These are phyloP conservation scores for Hypoxylon sp. DNA, from an alignment of 2,329 filamentous ascomycete species.

Conservation along the genomic window DNA sequence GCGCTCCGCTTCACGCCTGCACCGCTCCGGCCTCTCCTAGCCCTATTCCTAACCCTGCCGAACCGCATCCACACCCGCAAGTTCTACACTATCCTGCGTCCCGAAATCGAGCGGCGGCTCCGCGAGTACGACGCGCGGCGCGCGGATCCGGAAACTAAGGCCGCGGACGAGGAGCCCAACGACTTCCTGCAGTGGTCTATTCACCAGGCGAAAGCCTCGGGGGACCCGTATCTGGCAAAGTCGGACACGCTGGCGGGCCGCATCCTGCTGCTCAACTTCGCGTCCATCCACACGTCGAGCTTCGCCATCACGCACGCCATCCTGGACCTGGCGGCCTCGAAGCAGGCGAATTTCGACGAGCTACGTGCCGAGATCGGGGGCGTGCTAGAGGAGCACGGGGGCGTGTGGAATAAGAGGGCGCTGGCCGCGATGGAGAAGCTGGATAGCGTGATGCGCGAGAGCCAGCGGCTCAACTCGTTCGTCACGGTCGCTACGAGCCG, in stretches of 20 bases:
- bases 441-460: slow-evolving; percentile 61
- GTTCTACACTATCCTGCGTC: slow-evolving; percentile 47
- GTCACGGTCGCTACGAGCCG: slow-evolving; percentile 50
- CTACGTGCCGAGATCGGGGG: slow-evolving; percentile 61
- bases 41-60: slow-evolving; percentile 49
- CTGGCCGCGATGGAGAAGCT: slow-evolving; percentile 57
- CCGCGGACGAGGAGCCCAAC: slow-evolving; percentile 39
- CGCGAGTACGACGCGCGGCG: slow-evolving; percentile 45
- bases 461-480: slow-evolving; percentile 56
- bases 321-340: slow-evolving; percentile 60
- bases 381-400: slow-evolving; percentile 51
- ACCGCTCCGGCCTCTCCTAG: slow-evolving; percentile 47
- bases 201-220: slow-evolving; percentile 28
- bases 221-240: slow-evolving; percentile 49
- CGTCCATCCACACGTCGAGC: slow-evolving; percentile 59
- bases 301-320: slow-evolving; percentile 57
- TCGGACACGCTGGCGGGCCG: slow-evolving; percentile 50
- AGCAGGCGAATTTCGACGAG: slow-evolving; percentile 59
- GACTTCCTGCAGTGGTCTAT: slow-evolving; percentile 48
- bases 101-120: slow-evolving; percentile 50
- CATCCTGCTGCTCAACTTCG: slow-evolving; percentile 56
- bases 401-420: slow-evolving; percentile 55
- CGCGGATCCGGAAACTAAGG: slow-evolving; percentile 43
- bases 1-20: slow-evolving; percentile 45
- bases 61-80: slow-evolving; percentile 46